Percentiles rank a stretch among this genome's conserved stretches.
phyloP scores from a whole-genome alignment of 1,139 yeast genomes.

The Nakaseomyces sp. region DNA sequence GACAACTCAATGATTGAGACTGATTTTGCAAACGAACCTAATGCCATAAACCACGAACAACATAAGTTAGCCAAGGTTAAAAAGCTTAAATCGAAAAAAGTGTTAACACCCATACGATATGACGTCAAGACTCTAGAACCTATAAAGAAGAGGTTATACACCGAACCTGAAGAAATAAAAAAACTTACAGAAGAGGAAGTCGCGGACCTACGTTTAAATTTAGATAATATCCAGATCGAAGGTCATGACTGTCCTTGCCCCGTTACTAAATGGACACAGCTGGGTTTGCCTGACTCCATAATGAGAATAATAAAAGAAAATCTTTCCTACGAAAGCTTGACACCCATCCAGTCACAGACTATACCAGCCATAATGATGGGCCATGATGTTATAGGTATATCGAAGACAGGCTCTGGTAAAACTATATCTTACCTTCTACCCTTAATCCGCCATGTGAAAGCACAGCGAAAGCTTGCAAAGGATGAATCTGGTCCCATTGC shows the following conservation, averaged over 20 bases:
- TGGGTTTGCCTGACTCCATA: constrained; percentile 61
- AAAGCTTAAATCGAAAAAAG: constrained; percentile 36
- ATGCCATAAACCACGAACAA: constrained; percentile 11
- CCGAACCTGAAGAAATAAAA: constrained; percentile 50
- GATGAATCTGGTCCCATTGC: constrained; percentile 69
- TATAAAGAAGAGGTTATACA: constrained; percentile 57
- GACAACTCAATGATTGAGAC: too few species aligned
- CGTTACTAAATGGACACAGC: constrained; percentile 66
- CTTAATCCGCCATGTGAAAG: constrained; percentile 69
- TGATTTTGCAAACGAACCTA: too few species aligned
- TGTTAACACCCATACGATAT: constrained; percentile 40
- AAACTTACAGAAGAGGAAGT: constrained; percentile 45
- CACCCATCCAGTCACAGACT: constrained; percentile 87
- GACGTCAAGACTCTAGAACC: constrained; percentile 40
- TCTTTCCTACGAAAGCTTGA: constrained; percentile 35
- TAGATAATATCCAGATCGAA: constrained; percentile 56
- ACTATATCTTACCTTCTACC: constrained; percentile 85
- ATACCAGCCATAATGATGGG: constrained; percentile 89
- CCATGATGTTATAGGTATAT: constrained; percentile 83
- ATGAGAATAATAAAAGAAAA: constrained; percentile 42
- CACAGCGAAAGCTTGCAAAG: constrained; percentile 47
- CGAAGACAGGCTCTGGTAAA: constrained; percentile 95
- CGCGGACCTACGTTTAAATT: constrained; percentile 41
- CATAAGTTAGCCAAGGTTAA: constrained; percentile 25
- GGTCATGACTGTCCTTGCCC: constrained; percentile 61